Conservation (phyloP, 129 eudicot species). For the Heracleum sosnowskyi region DNA sequence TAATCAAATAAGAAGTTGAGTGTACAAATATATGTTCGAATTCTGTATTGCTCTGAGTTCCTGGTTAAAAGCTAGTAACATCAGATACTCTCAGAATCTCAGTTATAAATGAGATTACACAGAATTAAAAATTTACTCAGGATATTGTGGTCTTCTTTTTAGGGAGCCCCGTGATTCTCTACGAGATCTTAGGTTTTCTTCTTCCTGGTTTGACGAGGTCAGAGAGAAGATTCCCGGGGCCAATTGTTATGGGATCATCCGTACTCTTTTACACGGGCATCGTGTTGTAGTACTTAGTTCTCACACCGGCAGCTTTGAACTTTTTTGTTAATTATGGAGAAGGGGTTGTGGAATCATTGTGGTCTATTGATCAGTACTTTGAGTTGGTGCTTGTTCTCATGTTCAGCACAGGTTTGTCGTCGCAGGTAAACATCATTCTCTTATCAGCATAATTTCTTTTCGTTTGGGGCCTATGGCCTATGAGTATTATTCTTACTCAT, state of each 20-base stretch:
- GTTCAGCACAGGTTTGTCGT: conserved; percentile 93
- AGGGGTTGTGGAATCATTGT: conserved; percentile 92
- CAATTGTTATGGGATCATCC: too few relatives aligned
- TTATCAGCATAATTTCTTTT: background rate
- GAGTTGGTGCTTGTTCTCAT: too few relatives aligned
- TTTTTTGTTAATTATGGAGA: conserved; percentile 88
- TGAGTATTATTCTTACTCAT: background rate
- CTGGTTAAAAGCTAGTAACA: background rate
- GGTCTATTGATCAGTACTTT: too few relatives aligned
- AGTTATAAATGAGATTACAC: conserved; percentile 1
- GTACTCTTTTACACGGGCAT: too few relatives aligned
- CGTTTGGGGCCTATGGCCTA: background rate
- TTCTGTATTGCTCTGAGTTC: background rate
- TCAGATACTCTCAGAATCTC: background rate
- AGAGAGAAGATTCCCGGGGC: too few relatives aligned
- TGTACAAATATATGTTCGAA: background rate
- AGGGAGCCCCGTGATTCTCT: too few relatives aligned
- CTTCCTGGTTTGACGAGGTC: too few relatives aligned
- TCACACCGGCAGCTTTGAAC: conserved; percentile 90
- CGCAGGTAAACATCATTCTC: conserved; percentile 56
- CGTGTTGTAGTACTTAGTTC: too few relatives aligned
- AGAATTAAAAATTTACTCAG: conserved; percentile 24
- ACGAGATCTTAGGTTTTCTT: too few relatives aligned
- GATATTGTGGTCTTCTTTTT: conserved; percentile 97
- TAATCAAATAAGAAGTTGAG: too few relatives aligned